Evolutionary conservation across 331 rosid species (phyloP).

Genomic region (Quercus phellos): DNA sequence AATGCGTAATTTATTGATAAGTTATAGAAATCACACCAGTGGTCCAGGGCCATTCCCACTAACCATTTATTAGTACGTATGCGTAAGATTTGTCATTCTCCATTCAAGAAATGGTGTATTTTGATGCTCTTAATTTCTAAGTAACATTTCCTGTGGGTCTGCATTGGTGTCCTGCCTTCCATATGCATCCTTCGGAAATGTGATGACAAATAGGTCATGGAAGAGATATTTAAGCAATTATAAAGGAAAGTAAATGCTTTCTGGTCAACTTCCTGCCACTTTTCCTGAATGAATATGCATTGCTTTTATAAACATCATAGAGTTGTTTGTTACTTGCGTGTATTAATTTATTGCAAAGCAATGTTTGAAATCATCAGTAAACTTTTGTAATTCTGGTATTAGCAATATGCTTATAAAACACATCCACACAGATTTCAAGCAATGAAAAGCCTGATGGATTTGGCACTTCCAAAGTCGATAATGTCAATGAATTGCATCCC

Average conservation of each 20-base stretch:
- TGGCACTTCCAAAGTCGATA: conserved; percentile 41
- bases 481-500: conserved; percentile 38
- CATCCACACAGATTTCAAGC: conserved; percentile 45
- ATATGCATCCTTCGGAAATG: conserved; percentile 5
- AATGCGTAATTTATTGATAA: not conserved
- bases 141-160: not conserved
- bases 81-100: conserved; percentile 6
- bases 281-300: conserved; percentile 1
- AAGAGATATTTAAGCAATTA: not conserved
- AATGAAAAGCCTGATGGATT: conserved; percentile 53
- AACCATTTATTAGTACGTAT: not conserved
- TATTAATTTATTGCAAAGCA: not conserved
- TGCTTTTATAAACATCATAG: not conserved
- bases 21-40: not conserved
- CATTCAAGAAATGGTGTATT: not conserved
- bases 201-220: conserved; percentile 6
- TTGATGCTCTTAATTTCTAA: conserved; percentile 3
- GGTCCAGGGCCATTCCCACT: not conserved
- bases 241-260: conserved; percentile 16
- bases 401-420: conserved; percentile 17
- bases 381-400: conserved; percentile 16
- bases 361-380: conserved; percentile 14
- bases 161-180: not conserved
- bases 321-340: conserved; percentile 7
- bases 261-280: not conserved